Conservation (phyloP, 805 yeast genomes). For the Pichia exigua region DNA sequence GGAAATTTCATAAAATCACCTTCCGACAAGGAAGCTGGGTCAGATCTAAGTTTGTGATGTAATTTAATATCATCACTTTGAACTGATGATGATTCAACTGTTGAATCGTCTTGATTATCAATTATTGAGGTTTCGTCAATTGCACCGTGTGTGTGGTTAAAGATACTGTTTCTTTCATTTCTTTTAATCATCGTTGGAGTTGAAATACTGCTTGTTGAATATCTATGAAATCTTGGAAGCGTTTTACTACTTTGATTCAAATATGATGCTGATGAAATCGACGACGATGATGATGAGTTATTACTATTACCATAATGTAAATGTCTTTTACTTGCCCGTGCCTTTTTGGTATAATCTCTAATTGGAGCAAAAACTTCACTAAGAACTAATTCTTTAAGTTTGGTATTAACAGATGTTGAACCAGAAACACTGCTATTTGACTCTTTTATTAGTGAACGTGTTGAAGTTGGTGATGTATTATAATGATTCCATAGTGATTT, state of each 20-base stretch:
- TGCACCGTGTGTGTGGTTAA: neutral
- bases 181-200: slow-evolving; percentile 6
- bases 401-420: slow-evolving; percentile 63
- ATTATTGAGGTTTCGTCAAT: neutral
- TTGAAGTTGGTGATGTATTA: slow-evolving; percentile 1
- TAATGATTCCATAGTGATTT: slow-evolving; percentile 64
- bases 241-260: slow-evolving; percentile 10
- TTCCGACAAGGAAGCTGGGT: neutral
- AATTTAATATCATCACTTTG: slow-evolving; percentile 16
- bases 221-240: slow-evolving; percentile 18
- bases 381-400: slow-evolving; percentile 60
- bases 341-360: slow-evolving; percentile 25
- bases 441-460: neutral
- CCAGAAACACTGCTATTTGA: slow-evolving; percentile 30
- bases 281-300: slow-evolving; percentile 3
- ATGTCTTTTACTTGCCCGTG: slow-evolving; percentile 4
- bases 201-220: slow-evolving; percentile 22
- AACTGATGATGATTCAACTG: slow-evolving; percentile 14
- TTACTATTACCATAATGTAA: neutral
- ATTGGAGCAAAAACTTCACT: slow-evolving; percentile 64
- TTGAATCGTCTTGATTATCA: neutral
- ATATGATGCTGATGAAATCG: slow-evolving; percentile 9
- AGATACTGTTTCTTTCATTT: neutral
- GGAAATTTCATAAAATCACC: slow-evolving; percentile 16
- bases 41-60: slow-evolving; percentile 1